Base-by-base conservation (phyloP, 1,139 yeast species). In the Sugiyamaella paludigena region DNA sequence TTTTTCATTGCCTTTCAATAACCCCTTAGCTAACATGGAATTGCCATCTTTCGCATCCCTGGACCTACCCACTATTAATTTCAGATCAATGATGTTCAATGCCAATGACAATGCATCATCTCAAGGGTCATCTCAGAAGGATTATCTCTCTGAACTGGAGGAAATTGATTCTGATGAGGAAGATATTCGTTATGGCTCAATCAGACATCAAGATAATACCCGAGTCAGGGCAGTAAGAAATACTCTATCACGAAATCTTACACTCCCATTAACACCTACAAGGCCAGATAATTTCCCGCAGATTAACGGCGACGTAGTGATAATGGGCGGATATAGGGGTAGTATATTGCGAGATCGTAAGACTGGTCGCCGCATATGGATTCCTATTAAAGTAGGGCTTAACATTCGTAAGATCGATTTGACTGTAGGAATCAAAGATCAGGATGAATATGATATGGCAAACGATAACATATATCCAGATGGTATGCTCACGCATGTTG, bases 241-340 rank as follows among this genome's bases (percentile, higher is more conserved):
- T 51, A 78, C 87, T 0, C 58, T 87, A 4, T 72, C 80, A 1
- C 78, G 84, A 8, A 78, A 76, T 44, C 64, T 54, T 13, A 49
- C 53, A 36, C 55, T 57, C 11, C 60, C 59, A 16, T 43, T 47
- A 12, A 37, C 55, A 26, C 53, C 55, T 13, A 44, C 56, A 39
- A 50, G 51, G 28, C 53, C 66, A 68, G 46, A 59, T 36, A 26
- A 44, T 3, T 58, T 67, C 44, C 68, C 70, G 40, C 77, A 78
- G 29, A 61, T 87, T 1, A 81, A 79, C 15, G 96, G 96, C 2
- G 88, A 88, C 59, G 76, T 89, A 1, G 80, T 89, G 1, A 73
- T 89, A 1, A 54, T 89, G 67, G 96, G 97, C 2, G 97, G 97
- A 0, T 89, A 86, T 65, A 73, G 97, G 59, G 97, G 97, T 1